Base-by-base conservation (phyloP, 371 early-diverging fungal species). In the Mucor indicus region DNA sequence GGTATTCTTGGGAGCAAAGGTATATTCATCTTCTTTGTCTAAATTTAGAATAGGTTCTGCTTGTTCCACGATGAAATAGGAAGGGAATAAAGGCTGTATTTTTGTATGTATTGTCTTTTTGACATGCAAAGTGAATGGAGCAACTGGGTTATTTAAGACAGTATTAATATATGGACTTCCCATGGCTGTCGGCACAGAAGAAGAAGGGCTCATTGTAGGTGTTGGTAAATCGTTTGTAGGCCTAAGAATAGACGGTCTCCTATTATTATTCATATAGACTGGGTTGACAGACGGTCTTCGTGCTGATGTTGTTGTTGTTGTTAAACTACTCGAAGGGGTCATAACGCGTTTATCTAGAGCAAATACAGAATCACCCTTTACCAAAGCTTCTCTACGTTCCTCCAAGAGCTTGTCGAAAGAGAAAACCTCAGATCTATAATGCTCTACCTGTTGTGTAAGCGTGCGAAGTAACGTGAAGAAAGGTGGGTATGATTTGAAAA, bases 401-500 rank as follows among this genome's bases (percentile, higher is more conserved):
- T 80, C 67, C 24, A 85, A 56, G 23, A 72, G 59, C 17, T 60
- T 50, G 40, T 81, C 81, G 64, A 85, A 85, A 0, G 48, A 57
- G 20, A 74, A 72, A 9, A 83, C 65, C 22, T 81, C 81, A 3
- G 82, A 79, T 4, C 85, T 78, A 57, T 85, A 85, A 38, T 72
- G 83, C 38, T 78, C 82, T 19, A 85, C 72, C 48, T 85, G 83
- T 39, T 85, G 78, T 1, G 83, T 83, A 22, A 85, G 41, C 2
- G 81, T 83, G 30, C 71, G 78, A 24, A 85, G 65, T 37, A 83
- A 53, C 0, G 83, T 81, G 46, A 81, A 85, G 44, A 85, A 75
- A 0, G 82, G 79, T 3, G 85, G 85, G 49, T 74, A 83, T 0
- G 78, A 75, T 45, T 79, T 80, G 55, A 83, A 83, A 6, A 67